A percentile compares a stretch with the other conserved stretches of the same genome.
Conservation (phyloP, 805 yeast species). For the Kuraishia borneana region DNA sequence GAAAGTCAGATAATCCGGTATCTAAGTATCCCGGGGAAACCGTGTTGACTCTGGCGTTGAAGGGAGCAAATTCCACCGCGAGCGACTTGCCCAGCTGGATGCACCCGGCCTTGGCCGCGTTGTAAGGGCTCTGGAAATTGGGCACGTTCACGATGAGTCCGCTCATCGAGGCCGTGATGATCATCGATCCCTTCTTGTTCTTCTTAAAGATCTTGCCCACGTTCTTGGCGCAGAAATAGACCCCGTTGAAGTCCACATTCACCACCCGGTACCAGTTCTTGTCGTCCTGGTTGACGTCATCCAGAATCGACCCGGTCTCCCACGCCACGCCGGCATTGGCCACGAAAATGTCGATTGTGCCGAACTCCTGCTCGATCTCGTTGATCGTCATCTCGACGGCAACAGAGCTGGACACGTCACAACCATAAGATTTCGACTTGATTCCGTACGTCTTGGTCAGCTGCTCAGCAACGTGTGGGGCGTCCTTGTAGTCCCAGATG, state of each 20-base stretch:
- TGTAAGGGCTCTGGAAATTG: constrained; percentile 36
- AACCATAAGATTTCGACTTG: constrained; percentile 9
- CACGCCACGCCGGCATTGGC: constrained; percentile 30
- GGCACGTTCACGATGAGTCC: constrained; percentile 45
- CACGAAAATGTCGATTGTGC: constrained; percentile 28
- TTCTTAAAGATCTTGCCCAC: constrained; percentile 34
- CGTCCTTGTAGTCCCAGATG: constrained; percentile 26
- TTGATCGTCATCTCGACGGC: constrained; percentile 18
- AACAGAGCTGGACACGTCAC: constrained; percentile 20
- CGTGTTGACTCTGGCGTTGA: constrained; percentile 38
- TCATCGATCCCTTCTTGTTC: constrained; percentile 35
- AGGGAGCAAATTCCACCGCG: constrained; percentile 36
- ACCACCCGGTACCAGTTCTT: constrained; percentile 34
- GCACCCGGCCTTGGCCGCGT: constrained; percentile 39
- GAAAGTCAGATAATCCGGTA: constrained; percentile 28
- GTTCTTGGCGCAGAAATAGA: constrained; percentile 37
- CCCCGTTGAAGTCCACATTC: constrained; percentile 38
- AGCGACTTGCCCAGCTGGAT: constrained; percentile 33
- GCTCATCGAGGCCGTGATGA: constrained; percentile 46
- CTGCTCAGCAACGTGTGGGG: constrained; percentile 20
- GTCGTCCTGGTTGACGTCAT: constrained; percentile 18
- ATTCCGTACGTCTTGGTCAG: constrained; percentile 27
- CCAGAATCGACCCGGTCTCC: constrained; percentile 11
- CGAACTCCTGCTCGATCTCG: constrained; percentile 24
- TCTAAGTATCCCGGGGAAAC: constrained; percentile 40